Evolutionary conservation across 371 early-diverging fungal genomes (phyloP), one percentile per base, ranked within the genome.

Genomic region (Smittium culicis): DNA sequence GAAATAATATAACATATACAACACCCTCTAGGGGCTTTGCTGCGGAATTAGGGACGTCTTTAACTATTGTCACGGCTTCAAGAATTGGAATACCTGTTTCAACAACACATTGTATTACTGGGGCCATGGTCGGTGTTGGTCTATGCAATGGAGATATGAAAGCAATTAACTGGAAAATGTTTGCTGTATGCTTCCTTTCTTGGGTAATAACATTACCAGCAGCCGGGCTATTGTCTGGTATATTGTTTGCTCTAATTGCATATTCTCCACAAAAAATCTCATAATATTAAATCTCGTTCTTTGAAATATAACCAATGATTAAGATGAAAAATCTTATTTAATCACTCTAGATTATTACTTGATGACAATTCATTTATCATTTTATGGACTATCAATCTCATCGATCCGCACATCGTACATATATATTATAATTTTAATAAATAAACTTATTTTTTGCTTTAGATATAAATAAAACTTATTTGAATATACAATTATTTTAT

Each of bases 71-170:
- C 62, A 89, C 91, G 1, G 88, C 88, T 67, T 88, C 91, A 65
- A 84, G 85, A 73, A 68, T 91, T 45, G 88, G 86, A 60, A 69
- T 92, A 31, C 93, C 93, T 29, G 86, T 93, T 14, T 89, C 90
- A 11, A 90, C 93, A 3, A 92, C 93, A 1, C 92, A 91, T 70
- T 93, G 93, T 74, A 88, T 90, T 35, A 86, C 86, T 34, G 93
- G 93, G 35, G 85, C 93, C n/a, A 88, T 88, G 17, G 81, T 86
- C 17, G 85, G 84, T 34, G 86, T 92, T 65, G 93, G 93, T 68
- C 80, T 93, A 17, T 85, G 85, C 77, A 88, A 87, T 68, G 89
- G 88, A 34, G 83, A 77, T 57, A 33, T 73, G 29, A 82, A 80
- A 35, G 82, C 90, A 17, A 70, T 91, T 61, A 91, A 92, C 81